Evolutionary conservation across 2,329 filamentous ascomycete species (phyloP).

Genomic region (Sclerotinia sclerotiorum): DNA sequence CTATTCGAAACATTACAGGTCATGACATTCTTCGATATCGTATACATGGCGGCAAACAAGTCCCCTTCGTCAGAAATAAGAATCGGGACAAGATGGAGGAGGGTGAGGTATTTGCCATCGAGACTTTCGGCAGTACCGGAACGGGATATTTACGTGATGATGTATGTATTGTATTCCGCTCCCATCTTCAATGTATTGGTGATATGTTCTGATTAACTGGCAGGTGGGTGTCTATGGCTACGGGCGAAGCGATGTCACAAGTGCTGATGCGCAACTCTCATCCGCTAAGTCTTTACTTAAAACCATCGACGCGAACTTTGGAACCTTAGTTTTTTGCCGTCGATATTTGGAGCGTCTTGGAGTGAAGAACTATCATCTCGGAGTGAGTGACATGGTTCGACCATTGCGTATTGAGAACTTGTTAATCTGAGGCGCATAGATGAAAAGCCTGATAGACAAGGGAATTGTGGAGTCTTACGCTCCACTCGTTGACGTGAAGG

Average conservation of each 20-base stretch:
- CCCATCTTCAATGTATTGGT: constrained; percentile 1
- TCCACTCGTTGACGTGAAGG: constrained; percentile 57
- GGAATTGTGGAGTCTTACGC: constrained; percentile 58
- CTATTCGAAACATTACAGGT: constrained; percentile 52
- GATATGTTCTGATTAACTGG: constrained; percentile 24
- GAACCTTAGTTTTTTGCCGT: constrained; percentile 59
- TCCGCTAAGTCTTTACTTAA: constrained; percentile 58
- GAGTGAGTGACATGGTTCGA: constrained; percentile 44
- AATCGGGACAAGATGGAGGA: constrained; percentile 56
- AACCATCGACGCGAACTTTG: constrained; percentile 62
- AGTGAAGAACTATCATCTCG: constrained; percentile 56
- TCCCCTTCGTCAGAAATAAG: constrained; percentile 54
- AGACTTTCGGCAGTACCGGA: constrained; percentile 58
- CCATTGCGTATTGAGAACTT: constrained; percentile 5
- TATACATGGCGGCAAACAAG: constrained; percentile 56
- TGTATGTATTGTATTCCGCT: constrained; percentile 37
- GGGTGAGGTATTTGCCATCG: constrained; percentile 58
- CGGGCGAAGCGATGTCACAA: constrained; percentile 45
- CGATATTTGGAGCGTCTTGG: constrained; percentile 66
- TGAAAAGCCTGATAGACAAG: constrained; percentile 57
- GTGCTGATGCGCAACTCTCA: constrained; percentile 45
- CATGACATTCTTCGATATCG: constrained; percentile 55
- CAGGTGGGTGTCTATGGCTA: constrained; percentile 55
- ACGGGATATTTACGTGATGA: constrained; percentile 50
- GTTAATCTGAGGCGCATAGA: constrained; percentile 42